phyloP scores from a whole-genome alignment of 345 rosid genomes.

The Triadica sebifera region DNA sequence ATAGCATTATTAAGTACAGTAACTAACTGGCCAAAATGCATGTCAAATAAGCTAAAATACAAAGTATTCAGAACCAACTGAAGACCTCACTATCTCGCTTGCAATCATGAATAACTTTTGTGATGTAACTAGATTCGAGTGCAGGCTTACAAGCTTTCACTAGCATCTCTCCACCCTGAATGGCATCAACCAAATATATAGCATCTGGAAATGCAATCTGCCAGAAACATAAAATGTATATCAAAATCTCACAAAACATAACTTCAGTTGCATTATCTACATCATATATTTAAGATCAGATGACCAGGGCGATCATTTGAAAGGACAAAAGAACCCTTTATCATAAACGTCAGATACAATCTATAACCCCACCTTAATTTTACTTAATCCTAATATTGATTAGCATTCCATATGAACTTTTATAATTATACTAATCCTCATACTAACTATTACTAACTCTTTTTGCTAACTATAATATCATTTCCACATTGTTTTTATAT shows the following conservation, averaged over 20 bases:
- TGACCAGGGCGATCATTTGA: neutral
- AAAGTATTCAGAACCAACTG: constrained; percentile 33
- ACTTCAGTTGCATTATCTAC: neutral
- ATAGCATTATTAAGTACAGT: constrained; percentile 12
- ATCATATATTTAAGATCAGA: neutral
- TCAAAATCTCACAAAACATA: neutral
- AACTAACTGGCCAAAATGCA: constrained; percentile 7
- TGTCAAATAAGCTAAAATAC: constrained; percentile 11
- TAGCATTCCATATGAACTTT: too few species aligned
- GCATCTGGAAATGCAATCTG: constrained; percentile 96
- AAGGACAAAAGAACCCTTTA: neutral
- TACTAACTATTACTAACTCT: neutral
- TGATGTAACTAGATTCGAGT: constrained; percentile 81
- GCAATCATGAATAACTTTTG: constrained; percentile 97
- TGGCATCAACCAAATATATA: constrained; percentile 78
- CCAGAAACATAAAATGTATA: constrained; percentile 26
- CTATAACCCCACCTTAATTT: neutral
- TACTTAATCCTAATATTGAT: too few species aligned
- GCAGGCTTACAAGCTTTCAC: constrained; percentile 93
- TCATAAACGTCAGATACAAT: neutral
- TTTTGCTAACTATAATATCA: too few species aligned
- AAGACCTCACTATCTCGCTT: constrained; percentile 98
- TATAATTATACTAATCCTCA: too few species aligned
- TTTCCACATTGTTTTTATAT: too few species aligned
- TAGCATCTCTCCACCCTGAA: constrained; percentile 68